Conservation (phyloP, 441 rosid species). For the Aquilaria agallochum region DNA sequence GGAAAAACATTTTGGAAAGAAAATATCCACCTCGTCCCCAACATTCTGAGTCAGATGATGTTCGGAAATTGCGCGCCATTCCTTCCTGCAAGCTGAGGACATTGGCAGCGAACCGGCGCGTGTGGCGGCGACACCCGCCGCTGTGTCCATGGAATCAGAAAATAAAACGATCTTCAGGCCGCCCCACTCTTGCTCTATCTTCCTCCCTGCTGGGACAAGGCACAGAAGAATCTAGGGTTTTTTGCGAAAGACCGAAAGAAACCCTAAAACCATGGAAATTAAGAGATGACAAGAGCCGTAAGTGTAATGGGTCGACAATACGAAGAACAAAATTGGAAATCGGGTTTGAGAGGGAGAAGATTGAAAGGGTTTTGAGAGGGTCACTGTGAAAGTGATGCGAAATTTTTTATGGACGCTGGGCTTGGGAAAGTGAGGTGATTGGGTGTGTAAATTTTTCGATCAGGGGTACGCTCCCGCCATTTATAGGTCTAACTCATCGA, state of each 20-base stretch:
- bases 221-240: constrained; percentile 33
- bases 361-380: constrained; percentile 30
- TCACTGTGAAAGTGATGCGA: constrained; percentile 9
- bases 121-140: constrained; percentile 57
- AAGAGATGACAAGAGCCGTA: background rate
- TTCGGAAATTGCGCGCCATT: constrained; percentile 95
- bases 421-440: constrained; percentile 12
- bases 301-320: constrained; percentile 1
- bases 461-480: constrained; percentile 33
- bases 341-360: constrained; percentile 21
- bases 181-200: constrained; percentile 21
- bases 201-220: constrained; percentile 16
- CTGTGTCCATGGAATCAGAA: constrained; percentile 62
- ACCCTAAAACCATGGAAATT: constrained; percentile 19
- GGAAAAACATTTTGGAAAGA: background rate
- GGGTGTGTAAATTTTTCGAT: constrained; percentile 17
- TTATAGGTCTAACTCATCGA: constrained; percentile 26
- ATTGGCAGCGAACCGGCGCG: constrained; percentile 70
- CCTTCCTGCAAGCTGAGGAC: constrained; percentile 59
- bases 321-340: constrained; percentile 5
- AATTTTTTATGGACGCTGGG: constrained; percentile 10
- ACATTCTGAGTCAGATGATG: constrained; percentile 54
- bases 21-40: constrained; percentile 51
- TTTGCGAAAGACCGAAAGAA: constrained; percentile 3
- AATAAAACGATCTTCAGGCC: background rate